Percentiles rank a stretch among this genome's conserved stretches.
phyloP scores from a whole-genome alignment of 371 early-diverging fungal species.

The Entomophthora muscae region DNA sequence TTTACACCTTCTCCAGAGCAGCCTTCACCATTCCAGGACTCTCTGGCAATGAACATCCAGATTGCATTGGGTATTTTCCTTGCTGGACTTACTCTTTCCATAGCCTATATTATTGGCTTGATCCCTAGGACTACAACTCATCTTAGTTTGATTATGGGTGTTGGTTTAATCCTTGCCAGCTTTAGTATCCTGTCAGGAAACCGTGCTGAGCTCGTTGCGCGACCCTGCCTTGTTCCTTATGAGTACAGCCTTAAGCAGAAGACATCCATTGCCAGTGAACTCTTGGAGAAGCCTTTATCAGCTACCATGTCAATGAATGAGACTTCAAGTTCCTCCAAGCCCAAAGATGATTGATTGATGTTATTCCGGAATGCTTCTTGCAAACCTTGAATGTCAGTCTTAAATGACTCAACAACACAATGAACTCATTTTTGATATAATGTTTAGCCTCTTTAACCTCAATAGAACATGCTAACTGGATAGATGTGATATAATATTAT shows the following conservation, averaged over 20 bases:
- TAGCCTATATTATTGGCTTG: background rate
- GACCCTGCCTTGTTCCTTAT: background rate
- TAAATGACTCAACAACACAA: no score
- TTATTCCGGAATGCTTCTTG: no score
- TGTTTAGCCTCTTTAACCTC: no score
- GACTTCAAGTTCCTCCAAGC: background rate
- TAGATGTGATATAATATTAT: no score
- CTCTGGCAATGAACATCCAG: background rate
- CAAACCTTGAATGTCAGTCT: no score
- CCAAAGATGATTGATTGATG: background rate
- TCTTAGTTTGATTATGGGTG: background rate
- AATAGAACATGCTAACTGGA: no score
- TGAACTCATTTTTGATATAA: no score
- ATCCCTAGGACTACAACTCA: background rate
- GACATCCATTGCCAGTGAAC: background rate
- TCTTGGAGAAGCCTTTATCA: background rate
- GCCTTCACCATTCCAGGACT: conserved; percentile 1
- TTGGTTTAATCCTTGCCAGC: background rate
- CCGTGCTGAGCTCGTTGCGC: background rate
- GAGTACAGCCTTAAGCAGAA: background rate
- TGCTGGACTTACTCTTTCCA: background rate
- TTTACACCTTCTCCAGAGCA: background rate
- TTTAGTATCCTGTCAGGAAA: background rate
- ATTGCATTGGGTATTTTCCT: background rate
- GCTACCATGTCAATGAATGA: background rate